Percentiles rank a stretch among this genome's conserved stretches.
Conservation (phyloP, 179 eudicot species). For the Spinacia oleracea region DNA sequence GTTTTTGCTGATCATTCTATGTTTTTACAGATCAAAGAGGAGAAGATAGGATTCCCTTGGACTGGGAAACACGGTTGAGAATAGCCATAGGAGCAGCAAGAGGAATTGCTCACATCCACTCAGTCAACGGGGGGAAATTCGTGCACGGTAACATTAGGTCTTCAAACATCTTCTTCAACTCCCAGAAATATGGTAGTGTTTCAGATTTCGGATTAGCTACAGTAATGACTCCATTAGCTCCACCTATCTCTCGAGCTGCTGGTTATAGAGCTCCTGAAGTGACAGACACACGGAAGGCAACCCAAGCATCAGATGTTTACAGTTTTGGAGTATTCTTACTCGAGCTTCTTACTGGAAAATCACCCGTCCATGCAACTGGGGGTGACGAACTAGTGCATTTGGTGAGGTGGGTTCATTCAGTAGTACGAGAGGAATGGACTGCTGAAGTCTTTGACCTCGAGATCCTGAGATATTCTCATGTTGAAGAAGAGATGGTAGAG, state of each 20-base stretch:
- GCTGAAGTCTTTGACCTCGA: constrained; percentile 83
- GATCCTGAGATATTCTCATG: constrained; percentile 59
- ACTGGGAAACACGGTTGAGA: constrained; percentile 54
- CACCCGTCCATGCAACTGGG: constrained; percentile 62
- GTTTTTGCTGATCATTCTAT: neutral
- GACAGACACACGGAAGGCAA: constrained; percentile 61
- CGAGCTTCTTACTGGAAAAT: constrained; percentile 76
- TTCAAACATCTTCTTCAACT: constrained; percentile 65
- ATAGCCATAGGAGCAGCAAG: constrained; percentile 61
- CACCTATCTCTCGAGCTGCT: constrained; percentile 68
- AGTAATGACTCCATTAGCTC: constrained; percentile 58
- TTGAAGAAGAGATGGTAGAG: constrained; percentile 87
- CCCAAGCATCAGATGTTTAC: constrained; percentile 73
- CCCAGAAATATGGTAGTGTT: constrained; percentile 48
- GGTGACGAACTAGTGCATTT: constrained; percentile 74
- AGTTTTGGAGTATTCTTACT: constrained; percentile 72
- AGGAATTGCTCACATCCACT: constrained; percentile 63
- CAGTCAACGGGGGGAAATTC: constrained; percentile 50
- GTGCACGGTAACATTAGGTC: constrained; percentile 78
- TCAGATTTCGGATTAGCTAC: constrained; percentile 68
- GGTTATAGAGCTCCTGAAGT: constrained; percentile 88
- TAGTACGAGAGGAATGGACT: constrained; percentile 80
- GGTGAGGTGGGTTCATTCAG: constrained; percentile 88
- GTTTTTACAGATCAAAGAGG: constrained; percentile 51
- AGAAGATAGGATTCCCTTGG: constrained; percentile 51